A percentile compares a stretch with the other conserved stretches of the same genome.
Evolutionary conservation across 2,329 filamentous ascomycete genomes (phyloP).

Genomic region (Penicillium italicum): DNA sequence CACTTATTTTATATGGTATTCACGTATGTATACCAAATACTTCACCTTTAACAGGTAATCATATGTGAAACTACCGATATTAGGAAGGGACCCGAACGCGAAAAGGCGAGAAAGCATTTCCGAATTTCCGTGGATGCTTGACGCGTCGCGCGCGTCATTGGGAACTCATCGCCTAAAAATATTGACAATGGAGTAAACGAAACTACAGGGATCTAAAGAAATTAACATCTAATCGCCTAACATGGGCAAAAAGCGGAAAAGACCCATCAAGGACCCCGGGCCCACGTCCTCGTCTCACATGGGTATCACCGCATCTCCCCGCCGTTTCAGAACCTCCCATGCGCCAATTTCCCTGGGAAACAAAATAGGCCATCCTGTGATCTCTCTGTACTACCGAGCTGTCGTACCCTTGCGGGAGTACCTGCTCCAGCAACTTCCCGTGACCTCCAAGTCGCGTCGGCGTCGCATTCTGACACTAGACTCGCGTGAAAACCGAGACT

Average conservation of each 20-base stretch:
- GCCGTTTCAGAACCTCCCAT: conserved; percentile 16
- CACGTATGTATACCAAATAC: too few relatives aligned
- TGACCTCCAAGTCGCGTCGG: conserved; percentile 57
- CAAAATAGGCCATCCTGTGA: conserved; percentile 54
- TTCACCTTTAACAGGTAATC: too few relatives aligned
- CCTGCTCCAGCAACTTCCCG: conserved; percentile 62
- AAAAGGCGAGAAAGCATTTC: background rate
- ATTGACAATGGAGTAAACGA: background rate
- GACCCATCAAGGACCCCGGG: conserved; percentile 28
- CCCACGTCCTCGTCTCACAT: conserved; percentile 18
- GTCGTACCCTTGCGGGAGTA: conserved; percentile 68
- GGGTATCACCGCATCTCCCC: conserved; percentile 25
- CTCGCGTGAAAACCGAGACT: conserved; percentile 1
- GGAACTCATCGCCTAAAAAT: background rate
- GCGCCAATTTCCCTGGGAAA: conserved; percentile 10
- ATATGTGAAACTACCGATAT: too few relatives aligned
- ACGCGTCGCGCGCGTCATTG: conserved; percentile 8
- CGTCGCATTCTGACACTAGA: conserved; percentile 42
- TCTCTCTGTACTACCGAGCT: conserved; percentile 64
- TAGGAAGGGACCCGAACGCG: too few relatives aligned
- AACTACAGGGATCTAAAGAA: background rate
- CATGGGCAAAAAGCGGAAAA: conserved; percentile 46
- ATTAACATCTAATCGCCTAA: background rate
- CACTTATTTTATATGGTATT: too few relatives aligned
- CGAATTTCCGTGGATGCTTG: background rate